Percentiles rank a stretch among this genome's conserved stretches.
Conservation (phyloP, 495 filamentous ascomycete genomes). For the Evernia prunastri region DNA sequence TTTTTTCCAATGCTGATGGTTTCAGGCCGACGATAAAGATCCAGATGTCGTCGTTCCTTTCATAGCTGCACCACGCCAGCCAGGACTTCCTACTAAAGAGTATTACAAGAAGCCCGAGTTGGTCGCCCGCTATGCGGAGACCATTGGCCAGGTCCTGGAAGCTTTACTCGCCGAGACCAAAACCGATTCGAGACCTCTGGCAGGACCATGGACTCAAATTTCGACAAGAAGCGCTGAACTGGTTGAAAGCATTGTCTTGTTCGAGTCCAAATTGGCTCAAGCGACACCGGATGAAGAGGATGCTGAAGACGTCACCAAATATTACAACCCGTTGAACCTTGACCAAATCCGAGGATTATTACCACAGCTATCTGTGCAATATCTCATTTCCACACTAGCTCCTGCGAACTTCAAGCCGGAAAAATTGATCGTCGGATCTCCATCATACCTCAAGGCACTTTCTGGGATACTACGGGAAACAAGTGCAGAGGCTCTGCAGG, state of each 20-base stretch:
- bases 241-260: slow-evolving; percentile 45
- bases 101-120: slow-evolving; percentile 55
- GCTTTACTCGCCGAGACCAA: slow-evolving; percentile 26
- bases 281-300: slow-evolving; percentile 53
- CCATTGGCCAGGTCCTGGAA: slow-evolving; percentile 41
- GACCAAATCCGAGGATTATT: slow-evolving; percentile 46
- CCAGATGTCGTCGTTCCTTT: slow-evolving; percentile 57
- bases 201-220: slow-evolving; percentile 29
- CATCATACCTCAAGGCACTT: slow-evolving; percentile 48
- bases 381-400: slow-evolving; percentile 48
- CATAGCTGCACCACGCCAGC: slow-evolving; percentile 44
- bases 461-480: slow-evolving; percentile 44
- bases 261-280: slow-evolving; percentile 56
- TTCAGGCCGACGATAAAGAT: slow-evolving; percentile 54
- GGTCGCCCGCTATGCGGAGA: slow-evolving; percentile 46
- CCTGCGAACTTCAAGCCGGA: slow-evolving; percentile 44
- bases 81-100: slow-evolving; percentile 58
- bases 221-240: slow-evolving; percentile 28
- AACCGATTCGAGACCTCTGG: slow-evolving; percentile 3
- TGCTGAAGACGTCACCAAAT: slow-evolving; percentile 52
- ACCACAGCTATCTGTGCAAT: slow-evolving; percentile 49
- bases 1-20: slow-evolving; percentile 10
- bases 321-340: slow-evolving; percentile 51
- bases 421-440: slow-evolving; percentile 53
- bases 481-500: slow-evolving; percentile 42